Base-by-base conservation (phyloP, 441 rosid genomes). In the Jatropha podagrica region DNA sequence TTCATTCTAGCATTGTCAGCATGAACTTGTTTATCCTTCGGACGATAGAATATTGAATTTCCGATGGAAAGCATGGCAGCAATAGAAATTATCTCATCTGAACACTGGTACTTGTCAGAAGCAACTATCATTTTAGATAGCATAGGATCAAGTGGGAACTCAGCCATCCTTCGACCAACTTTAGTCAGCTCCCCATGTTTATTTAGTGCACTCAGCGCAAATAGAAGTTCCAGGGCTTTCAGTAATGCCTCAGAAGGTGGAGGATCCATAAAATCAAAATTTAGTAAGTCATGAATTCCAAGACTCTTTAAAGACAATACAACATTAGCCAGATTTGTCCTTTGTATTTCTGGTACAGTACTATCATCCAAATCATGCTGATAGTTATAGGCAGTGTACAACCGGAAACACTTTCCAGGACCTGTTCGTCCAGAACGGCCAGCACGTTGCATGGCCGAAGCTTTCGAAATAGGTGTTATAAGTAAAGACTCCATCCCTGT, bases 191-290 rank as follows among this genome's bases (percentile, higher is more conserved):
- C 96, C 20, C 99, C 99, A 9, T 79, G 95, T 80, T 92, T 90
- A 85, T 96, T 92, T 41, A 96, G 70, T 58, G 99, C 99, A 83
- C 96, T 89, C 44, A 96, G 82, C 8, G 98, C 98, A 86, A 88
- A 96, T 9, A 96, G 89, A 18, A 92, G 84, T 72, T 96, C 99
- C 72, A 96, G 67, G 18, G 99, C 96, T 83, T 94, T 96, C 44
- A 94, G 85, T 78, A 96, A 85, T 64, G 99, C 97, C 86, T 94
- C 98, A 56, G 97, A 94, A 1, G 99, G 97, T 23, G 99, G 99
- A 73, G 97, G 97, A 65, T 96, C 99, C 97, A 96, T 96, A 71
- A 96, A 96, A 81, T 96, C 99, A 81, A 96, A 96, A 86, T 92
- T 87, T 52, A 96, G 58, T 60, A 94, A 80, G 85, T 96, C 98